Evolutionary conservation across 139 green algal genomes (phyloP), one percentile per base, ranked within the genome.

Genomic region (Coelastrella sp.): DNA sequence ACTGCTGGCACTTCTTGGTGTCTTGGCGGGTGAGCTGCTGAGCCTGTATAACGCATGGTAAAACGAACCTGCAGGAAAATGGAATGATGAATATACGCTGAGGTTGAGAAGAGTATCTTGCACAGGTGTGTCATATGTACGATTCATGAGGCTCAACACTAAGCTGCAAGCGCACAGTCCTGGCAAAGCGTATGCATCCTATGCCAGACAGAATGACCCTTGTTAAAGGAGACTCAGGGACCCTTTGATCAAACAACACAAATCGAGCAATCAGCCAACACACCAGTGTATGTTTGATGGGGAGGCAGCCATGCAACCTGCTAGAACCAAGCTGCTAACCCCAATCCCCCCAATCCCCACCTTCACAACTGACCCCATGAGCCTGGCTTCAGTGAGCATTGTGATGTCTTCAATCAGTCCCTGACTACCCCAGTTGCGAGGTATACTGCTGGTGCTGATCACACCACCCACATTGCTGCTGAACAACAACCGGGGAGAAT

Each of bases 381-480:
- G 78, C 3, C 7, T 16, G 6, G 57, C 57, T 19, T 88, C 47
- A 16, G 68, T 83, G 3, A 56, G 73, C 88, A 91, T 91, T 57
- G 71, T 16, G 10, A 91, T 73, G 16, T 91, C 88, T 8, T 83
- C 58, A 22, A 88, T 22, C 23, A 91, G 73, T n/a, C 83, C 3
- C 68, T 88, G 80, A 5, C 88, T 73, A 14, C 80, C 88, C 88
- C 88, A 91, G 68, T 91, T 91, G 71, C 88, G 88, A 0, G 87
- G 68, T 8, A 85, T 59, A n/a, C 7, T 47, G 58, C 19, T 64
- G 47, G 66, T 60, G 5, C 19, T 81, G 20, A 82, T 83, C 8
- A 22, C 20, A 58, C 54, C 80, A 17, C 22, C 88, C 8, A 65
- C 14, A 23, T 58, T n/a, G 13, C 16, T 57, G 65, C 57, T 59